These are phyloP conservation scores for Apophysomyces sp. DNA, from an alignment of 371 early-diverging fungal genomes.

Conservation along the genomic window DNA sequence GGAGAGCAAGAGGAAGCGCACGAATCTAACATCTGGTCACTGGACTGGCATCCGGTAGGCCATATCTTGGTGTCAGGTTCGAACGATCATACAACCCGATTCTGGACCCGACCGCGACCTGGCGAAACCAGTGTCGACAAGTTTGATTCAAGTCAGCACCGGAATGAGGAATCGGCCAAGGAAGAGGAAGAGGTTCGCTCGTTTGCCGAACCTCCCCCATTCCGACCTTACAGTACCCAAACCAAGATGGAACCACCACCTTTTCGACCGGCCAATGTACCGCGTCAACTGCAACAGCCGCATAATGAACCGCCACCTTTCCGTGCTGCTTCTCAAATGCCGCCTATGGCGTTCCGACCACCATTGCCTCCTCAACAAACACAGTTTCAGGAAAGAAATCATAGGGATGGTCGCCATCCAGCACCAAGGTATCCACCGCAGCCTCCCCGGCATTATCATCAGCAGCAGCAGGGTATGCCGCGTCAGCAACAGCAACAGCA, in stretches of 20 bases:
- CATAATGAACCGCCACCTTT: slow-evolving; percentile 36
- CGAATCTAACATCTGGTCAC: slow-evolving; percentile 95
- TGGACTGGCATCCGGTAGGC: slow-evolving; percentile 99
- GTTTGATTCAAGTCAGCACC: slow-evolving; percentile 59
- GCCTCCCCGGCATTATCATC: slow-evolving; percentile 8
- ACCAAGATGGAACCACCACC: slow-evolving; percentile 39
- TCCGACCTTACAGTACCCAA: slow-evolving; percentile 45
- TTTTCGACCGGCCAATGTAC: slow-evolving; percentile 30
- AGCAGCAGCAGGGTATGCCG: slow-evolving; percentile 5
- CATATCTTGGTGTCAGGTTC: slow-evolving; percentile 97
- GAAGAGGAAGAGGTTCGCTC: slow-evolving; percentile 38
- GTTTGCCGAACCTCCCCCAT: slow-evolving; percentile 45
- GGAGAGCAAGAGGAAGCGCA: slow-evolving; percentile 90
- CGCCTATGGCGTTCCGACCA: slow-evolving; percentile 7
- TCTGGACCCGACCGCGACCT: slow-evolving; percentile 97
- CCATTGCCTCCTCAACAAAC: slow-evolving; percentile 3
- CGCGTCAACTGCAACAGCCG: slow-evolving; percentile 19
- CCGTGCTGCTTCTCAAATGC: slow-evolving; percentile 16
- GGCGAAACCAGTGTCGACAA: slow-evolving; percentile 74
- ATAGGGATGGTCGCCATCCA: background rate
- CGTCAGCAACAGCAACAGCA: slow-evolving; percentile 5
- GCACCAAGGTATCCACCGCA: background rate
- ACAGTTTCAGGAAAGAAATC: background rate
- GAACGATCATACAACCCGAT: slow-evolving; percentile 97
- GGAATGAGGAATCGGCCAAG: slow-evolving; percentile 48